These are phyloP conservation scores for Sporothrix schenckii DNA, from an alignment of 2,329 filamentous ascomycete species.

Conservation along the genomic window DNA sequence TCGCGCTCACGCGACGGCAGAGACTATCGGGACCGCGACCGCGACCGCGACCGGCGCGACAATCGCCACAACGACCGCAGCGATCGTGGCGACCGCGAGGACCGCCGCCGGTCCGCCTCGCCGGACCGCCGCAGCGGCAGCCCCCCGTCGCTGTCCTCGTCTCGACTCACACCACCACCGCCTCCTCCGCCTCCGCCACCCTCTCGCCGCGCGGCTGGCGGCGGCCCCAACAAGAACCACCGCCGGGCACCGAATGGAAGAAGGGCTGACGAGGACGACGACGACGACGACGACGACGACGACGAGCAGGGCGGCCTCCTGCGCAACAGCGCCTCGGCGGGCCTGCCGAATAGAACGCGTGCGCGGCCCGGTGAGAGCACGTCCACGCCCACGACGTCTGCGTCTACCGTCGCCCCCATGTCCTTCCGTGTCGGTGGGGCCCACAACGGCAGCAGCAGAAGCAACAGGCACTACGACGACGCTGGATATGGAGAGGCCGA, in stretches of 20 bases:
- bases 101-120: conserved; percentile 33
- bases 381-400: background rate
- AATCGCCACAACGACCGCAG: conserved; percentile 11
- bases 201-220: background rate
- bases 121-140: conserved; percentile 32
- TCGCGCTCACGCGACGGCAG: conserved; percentile 29
- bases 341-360: conserved; percentile 31
- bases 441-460: background rate
- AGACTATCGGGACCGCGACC: conserved; percentile 27
- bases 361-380: background rate
- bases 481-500: conserved; percentile 54
- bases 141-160: background rate
- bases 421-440: conserved; percentile 32
- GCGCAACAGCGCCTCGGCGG: background rate
- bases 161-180: background rate
- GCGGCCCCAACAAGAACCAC: conserved; percentile 14
- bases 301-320: background rate
- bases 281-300: background rate
- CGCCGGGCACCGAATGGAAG: background rate
- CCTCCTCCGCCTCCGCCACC: background rate
- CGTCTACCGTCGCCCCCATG: conserved; percentile 22
- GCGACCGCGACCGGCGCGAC: background rate
- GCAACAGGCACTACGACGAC: conserved; percentile 29
- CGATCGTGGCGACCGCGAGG: background rate
- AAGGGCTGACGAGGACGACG: background rate